A percentile compares a stretch with the other conserved stretches of the same genome.
phyloP scores from a whole-genome alignment of 139 green algal genomes.

The Auxenochlorella pyrenoidosa region DNA sequence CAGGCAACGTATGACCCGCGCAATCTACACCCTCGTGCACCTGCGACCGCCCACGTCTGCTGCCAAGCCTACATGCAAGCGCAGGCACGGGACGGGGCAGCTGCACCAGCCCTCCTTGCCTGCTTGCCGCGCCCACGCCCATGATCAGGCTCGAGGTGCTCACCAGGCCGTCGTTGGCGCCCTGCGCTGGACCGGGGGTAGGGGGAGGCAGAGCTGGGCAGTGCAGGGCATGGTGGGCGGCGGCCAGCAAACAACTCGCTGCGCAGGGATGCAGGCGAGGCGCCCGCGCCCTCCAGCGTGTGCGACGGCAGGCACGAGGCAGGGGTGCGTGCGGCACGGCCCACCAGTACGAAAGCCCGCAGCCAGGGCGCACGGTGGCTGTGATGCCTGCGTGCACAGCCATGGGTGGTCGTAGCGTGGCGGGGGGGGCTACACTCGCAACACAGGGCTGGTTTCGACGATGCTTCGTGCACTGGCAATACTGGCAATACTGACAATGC shows the following conservation, averaged over 20 bases:
- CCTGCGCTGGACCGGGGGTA: background rate
- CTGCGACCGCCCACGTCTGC: too few relatives aligned
- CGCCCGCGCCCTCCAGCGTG: too few relatives aligned
- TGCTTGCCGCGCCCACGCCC: constrained; percentile 55
- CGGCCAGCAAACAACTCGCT: background rate
- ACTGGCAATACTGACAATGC: too few relatives aligned
- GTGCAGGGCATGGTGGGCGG: too few relatives aligned
- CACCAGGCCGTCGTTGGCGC: constrained; percentile 75
- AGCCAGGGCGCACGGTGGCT: constrained; percentile 58
- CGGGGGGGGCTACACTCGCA: too few relatives aligned
- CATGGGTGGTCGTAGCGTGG: too few relatives aligned
- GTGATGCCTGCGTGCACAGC: constrained; percentile 45
- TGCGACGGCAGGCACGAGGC: too few relatives aligned
- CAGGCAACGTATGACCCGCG: background rate
- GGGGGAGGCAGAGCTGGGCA: too few relatives aligned
- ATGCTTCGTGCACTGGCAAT: too few relatives aligned
- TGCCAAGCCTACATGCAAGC: too few relatives aligned
- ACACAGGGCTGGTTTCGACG: too few relatives aligned
- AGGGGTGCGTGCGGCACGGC: background rate
- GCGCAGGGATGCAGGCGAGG: background rate
- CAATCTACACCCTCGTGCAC: background rate
- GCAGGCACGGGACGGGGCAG: background rate
- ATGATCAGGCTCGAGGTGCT: constrained; percentile 71
- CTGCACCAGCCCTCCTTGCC: background rate
- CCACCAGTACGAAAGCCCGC: constrained; percentile 51